Conservation (phyloP, 306 rosid genomes). For the Cucumis sativus region DNA sequence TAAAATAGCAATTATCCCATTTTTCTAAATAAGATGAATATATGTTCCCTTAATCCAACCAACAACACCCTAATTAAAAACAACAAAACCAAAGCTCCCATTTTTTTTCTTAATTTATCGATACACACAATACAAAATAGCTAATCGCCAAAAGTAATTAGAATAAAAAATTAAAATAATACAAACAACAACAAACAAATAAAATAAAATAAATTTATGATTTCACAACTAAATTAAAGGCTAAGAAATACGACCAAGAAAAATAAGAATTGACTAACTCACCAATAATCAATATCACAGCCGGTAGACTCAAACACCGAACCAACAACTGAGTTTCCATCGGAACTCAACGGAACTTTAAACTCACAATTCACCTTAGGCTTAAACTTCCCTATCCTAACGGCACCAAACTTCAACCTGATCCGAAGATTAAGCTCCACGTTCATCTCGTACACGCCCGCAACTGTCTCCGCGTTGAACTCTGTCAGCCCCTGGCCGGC, state of each 20-base stretch:
- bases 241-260: too few species aligned
- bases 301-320: slow-evolving; percentile 27
- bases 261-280: not conserved
- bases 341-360: slow-evolving; percentile 30
- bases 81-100: not conserved
- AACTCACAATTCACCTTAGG: slow-evolving; percentile 49
- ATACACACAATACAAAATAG: not conserved
- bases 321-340: slow-evolving; percentile 4
- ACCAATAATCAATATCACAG: slow-evolving; percentile 45
- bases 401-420: slow-evolving; percentile 34
- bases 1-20: too few species aligned
- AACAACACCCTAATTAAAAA: not conserved
- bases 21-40: too few species aligned
- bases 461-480: slow-evolving; percentile 18
- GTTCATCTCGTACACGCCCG: slow-evolving; percentile 31
- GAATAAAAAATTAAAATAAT: not conserved
- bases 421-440: slow-evolving; percentile 44
- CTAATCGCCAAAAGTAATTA: not conserved
- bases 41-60: too few species aligned
- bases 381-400: slow-evolving; percentile 36
- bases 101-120: too few species aligned
- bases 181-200: not conserved
- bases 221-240: not conserved
- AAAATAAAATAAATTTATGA: not conserved
- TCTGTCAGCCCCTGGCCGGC: slow-evolving; percentile 11